phyloP scores from a whole-genome alignment of 495 filamentous ascomycete genomes.

The Aspergillus baeticus region DNA sequence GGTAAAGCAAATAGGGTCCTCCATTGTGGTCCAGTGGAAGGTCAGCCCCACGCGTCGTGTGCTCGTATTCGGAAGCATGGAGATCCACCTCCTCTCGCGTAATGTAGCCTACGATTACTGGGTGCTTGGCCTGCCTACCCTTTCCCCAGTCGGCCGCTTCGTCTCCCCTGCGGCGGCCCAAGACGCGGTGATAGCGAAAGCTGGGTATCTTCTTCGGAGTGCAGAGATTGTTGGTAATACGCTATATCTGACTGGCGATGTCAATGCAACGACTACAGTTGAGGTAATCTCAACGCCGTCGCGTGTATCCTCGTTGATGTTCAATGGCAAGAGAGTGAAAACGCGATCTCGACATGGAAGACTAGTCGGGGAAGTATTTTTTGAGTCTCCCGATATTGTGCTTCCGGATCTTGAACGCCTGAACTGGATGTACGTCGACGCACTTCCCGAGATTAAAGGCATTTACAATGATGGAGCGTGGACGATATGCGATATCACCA shows the following conservation, averaged over 20 bases:
- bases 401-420: conserved; percentile 46
- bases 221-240: neutral
- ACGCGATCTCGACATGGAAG: conserved; percentile 34
- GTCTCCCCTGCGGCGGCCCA: neutral
- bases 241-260: conserved; percentile 1
- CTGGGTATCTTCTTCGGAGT: conserved; percentile 3
- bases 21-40: conserved; percentile 48
- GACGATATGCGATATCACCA: conserved; percentile 46
- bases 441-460: conserved; percentile 60
- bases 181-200: neutral
- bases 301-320: conserved; percentile 17
- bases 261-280: neutral
- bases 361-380: conserved; percentile 39
- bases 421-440: conserved; percentile 62
- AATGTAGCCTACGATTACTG: conserved; percentile 67
- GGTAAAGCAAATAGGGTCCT: conserved; percentile 29
- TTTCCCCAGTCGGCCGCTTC: neutral
- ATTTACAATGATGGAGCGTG: conserved; percentile 64
- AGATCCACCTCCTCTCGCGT: conserved; percentile 52
- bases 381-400: conserved; percentile 40
- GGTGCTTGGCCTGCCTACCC: conserved; percentile 40
- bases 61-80: conserved; percentile 44
- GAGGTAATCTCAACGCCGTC: conserved; percentile 3
- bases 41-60: conserved; percentile 39
- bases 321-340: conserved; percentile 49